Evolutionary conservation across 2,329 filamentous ascomycete genomes (phyloP).

Genomic region (Colletotrichum agaves): DNA sequence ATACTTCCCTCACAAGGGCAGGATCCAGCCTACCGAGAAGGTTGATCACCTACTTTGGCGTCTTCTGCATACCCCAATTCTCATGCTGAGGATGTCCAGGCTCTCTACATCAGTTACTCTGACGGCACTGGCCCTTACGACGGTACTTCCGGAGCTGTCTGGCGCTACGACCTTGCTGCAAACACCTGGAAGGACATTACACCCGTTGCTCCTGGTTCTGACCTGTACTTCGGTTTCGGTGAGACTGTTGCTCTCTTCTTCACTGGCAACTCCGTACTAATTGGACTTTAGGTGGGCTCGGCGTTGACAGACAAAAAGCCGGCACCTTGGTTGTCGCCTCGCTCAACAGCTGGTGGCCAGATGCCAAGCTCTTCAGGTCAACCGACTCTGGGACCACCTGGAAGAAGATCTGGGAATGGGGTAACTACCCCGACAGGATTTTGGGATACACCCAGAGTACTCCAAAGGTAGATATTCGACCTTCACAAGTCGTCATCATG

Average conservation of each 20-base stretch:
- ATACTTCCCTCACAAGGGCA: constrained; percentile 66
- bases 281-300: constrained; percentile 50
- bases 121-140: constrained; percentile 69
- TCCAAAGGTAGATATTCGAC: constrained; percentile 44
- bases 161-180: constrained; percentile 62
- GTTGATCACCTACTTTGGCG: constrained; percentile 57
- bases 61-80: constrained; percentile 65
- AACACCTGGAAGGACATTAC: constrained; percentile 67
- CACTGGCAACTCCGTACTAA: background rate
- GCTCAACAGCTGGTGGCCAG: constrained; percentile 70
- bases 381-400: constrained; percentile 65
- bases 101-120: constrained; percentile 65
- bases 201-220: constrained; percentile 55
- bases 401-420: constrained; percentile 64
- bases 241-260: background rate
- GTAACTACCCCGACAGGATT: constrained; percentile 55
- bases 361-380: constrained; percentile 66
- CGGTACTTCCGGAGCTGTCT: constrained; percentile 62
- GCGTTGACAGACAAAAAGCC: constrained; percentile 62
- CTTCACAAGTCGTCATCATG: too few relatives aligned
- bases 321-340: constrained; percentile 67
- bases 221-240: constrained; percentile 65
- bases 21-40: constrained; percentile 61
- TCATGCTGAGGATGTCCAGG: constrained; percentile 50
- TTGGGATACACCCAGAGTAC: constrained; percentile 59